Evolutionary conservation across 495 filamentous ascomycete genomes (phyloP), one percentile per base, ranked within the genome.

Genomic region (Pseudomonodictys pantanalensis): DNA sequence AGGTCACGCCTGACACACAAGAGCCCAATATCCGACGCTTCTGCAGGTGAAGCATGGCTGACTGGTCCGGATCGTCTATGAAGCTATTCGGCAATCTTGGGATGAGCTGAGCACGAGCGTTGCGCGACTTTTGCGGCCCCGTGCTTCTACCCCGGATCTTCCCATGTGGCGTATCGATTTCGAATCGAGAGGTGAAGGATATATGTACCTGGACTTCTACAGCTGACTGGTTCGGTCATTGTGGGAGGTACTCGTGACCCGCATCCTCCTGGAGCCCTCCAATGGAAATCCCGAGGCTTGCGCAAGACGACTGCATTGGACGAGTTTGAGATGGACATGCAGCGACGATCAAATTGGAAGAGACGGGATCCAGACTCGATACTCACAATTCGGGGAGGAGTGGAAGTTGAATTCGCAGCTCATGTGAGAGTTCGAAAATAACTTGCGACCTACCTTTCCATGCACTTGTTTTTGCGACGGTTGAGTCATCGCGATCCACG

Each of bases 401-500:
- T 17, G 28, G 25, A 42, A 41, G 12, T 11, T 20, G 23, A 51
- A 47, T 49, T 53, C 33, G 58, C 43, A 56, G 20, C 17, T 23
- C 51, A 50, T 17, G 35, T 56, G 58, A 55, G 44, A 1, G 45
- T 26, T 17, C 24, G 18, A 20, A 25, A 20, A 8, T 1, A 11
- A 32, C 5, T 44, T 30, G 30, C 41, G 45, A 7, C 22, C 25
- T 50, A 38, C 30, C 3, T 35, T 50, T 62, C 23, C 59, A 18
- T 35, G 41, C 28, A 55, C 39, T 52, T 22, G 17, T 51, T 56
- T 23, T 55, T 32, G 51, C 30, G 20, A 22, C 17, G 24, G 50
- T 64, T 41, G 61, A 64, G 30, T 64, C 61, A 59, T 42, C 28
- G 38, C 41, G 41, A 22, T 58, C 30, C 61, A 64, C 61, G 61